These are phyloP conservation scores for Phycomyces nitens DNA, from an alignment of 192 early-diverging fungal species.

Conservation along the genomic window DNA sequence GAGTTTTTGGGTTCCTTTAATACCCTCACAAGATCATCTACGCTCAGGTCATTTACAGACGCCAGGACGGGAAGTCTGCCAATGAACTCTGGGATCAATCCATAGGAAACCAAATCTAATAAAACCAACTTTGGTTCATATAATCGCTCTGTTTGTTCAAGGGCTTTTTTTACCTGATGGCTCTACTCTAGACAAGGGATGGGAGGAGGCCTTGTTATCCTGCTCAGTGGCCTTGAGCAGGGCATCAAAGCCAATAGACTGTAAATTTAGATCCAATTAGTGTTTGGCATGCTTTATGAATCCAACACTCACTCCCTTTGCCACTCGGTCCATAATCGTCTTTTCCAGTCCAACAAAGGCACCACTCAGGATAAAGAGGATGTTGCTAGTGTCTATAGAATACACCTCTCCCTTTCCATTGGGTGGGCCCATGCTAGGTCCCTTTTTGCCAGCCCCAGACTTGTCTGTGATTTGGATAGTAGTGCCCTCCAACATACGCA, in stretches of 20 bases:
- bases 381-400: conserved; percentile 86
- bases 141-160: no score
- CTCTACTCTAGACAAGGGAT: conserved; percentile 23
- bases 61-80: conserved; percentile 83
- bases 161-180: conserved; percentile 13
- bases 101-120: conserved; percentile 77
- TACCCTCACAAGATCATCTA: conserved; percentile 68
- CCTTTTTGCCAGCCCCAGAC: conserved; percentile 18
- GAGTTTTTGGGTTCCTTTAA: conserved; percentile 82
- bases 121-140: no score
- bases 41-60: conserved; percentile 62
- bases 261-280: neutral
- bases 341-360: conserved; percentile 88
- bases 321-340: conserved; percentile 70
- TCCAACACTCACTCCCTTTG: conserved; percentile 66
- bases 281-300: no score
- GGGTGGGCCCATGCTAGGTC: no score
- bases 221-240: neutral
- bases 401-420: conserved; percentile 74
- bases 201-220: conserved; percentile 4
- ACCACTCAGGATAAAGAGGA: conserved; percentile 85
- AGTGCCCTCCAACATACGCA: conserved; percentile 88
- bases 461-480: conserved; percentile 82
- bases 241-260: conserved; percentile 79
- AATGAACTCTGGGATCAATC: conserved; percentile 87